Percentiles rank a stretch among this genome's conserved stretches.
Evolutionary conservation across 108 stramenopile species (phyloP).

Genomic region (Cyclotella atomus): DNA sequence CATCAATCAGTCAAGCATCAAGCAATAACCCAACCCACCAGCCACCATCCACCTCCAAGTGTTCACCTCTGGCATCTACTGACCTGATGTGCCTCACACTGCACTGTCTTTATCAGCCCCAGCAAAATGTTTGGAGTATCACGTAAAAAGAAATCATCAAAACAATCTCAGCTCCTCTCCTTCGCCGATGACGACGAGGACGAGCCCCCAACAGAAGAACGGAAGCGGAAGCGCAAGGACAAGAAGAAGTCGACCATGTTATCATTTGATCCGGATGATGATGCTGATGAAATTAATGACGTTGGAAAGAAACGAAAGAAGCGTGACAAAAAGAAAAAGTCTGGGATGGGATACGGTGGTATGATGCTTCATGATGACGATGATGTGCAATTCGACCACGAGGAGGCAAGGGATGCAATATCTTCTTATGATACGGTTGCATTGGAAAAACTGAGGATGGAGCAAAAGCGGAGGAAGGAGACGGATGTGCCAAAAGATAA

Average conservation of each 20-base stretch:
- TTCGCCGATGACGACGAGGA: conserved; percentile 15
- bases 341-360: conserved; percentile 25
- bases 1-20: too few species aligned
- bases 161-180: neutral
- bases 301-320: conserved; percentile 27
- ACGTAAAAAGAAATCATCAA: conserved; percentile 27
- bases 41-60: neutral
- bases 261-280: conserved; percentile 47
- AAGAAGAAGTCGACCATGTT: conserved; percentile 35
- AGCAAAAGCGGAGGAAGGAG: conserved; percentile 46
- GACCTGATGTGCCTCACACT: too few species aligned
- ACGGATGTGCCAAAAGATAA: neutral
- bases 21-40: too few species aligned
- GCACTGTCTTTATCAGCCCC: too few species aligned
- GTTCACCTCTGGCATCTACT: neutral
- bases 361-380: neutral
- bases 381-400: neutral
- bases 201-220: neutral
- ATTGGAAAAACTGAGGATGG: conserved; percentile 56
- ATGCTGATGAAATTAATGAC: conserved; percentile 10
- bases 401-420: conserved; percentile 9
- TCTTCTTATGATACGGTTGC: conserved; percentile 61
- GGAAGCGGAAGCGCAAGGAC: conserved; percentile 13
- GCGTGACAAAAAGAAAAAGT: neutral
- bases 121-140: conserved; percentile 42